A percentile compares a stretch with the other conserved stretches of the same genome.
Conservation (phyloP, 1,284 basidiomycete species). For the Ustilago sp. region DNA sequence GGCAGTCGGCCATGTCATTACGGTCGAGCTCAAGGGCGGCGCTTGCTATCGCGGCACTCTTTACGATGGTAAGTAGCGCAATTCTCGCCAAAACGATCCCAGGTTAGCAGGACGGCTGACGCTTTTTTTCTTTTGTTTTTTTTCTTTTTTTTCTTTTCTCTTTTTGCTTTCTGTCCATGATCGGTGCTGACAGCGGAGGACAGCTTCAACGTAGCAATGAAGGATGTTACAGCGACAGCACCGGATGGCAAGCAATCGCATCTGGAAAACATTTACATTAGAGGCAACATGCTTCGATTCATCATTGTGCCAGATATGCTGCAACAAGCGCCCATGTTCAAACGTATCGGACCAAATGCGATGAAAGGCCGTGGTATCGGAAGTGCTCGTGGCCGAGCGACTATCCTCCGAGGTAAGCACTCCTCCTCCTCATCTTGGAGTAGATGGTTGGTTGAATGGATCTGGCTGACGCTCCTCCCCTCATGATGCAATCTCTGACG, state of each 20-base stretch:
- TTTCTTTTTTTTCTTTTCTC: background rate
- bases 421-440: too few species aligned
- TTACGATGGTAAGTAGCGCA: slow-evolving; percentile 75
- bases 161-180: background rate
- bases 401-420: slow-evolving; percentile 82
- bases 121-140: background rate
- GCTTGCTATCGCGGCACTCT: slow-evolving; percentile 97
- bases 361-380: slow-evolving; percentile 99
- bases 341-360: slow-evolving; percentile 95
- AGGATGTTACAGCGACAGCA: slow-evolving; percentile 96
- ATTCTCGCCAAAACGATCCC: background rate
- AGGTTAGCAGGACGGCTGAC: too few species aligned
- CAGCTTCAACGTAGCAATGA: slow-evolving; percentile 95
- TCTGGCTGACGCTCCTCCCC: background rate
- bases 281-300: slow-evolving; percentile 90
- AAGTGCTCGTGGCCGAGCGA: slow-evolving; percentile 93
- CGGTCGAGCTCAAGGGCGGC: slow-evolving; percentile 97
- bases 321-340: slow-evolving; percentile 99
- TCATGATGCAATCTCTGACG: background rate
- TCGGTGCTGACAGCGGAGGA: slow-evolving; percentile 82
- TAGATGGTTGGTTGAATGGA: background rate
- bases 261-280: slow-evolving; percentile 98
- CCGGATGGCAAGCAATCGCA: slow-evolving; percentile 99
- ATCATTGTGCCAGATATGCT: slow-evolving; percentile 99
- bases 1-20: slow-evolving; percentile 91